Percentiles rank a stretch among this genome's conserved stretches.
Evolutionary conservation across 2,329 filamentous ascomycete species (phyloP).

Genomic region (Aspergillus sp.): DNA sequence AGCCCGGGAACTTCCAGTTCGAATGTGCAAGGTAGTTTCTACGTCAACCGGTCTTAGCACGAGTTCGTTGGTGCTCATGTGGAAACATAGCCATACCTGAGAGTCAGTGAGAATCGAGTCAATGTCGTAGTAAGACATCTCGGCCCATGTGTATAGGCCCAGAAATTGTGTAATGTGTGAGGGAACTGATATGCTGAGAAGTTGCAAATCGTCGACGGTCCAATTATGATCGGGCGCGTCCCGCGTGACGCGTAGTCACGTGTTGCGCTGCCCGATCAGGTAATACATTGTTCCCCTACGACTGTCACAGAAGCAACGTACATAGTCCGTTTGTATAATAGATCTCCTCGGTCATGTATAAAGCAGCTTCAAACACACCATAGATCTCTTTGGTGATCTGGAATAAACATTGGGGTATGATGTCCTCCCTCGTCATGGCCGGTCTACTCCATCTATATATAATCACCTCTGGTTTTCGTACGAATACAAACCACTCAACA

Average conservation of each 20-base stretch:
- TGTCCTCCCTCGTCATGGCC: no score
- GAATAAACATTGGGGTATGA: no score
- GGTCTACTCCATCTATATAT: no score
- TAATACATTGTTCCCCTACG: background rate
- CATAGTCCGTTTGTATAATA: no score
- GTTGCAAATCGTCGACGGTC: background rate
- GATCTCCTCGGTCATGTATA: no score
- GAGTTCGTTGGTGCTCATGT: background rate
- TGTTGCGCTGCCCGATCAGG: background rate
- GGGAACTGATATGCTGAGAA: no score
- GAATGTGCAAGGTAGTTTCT: slow-evolving; percentile 97
- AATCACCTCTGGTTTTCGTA: no score
- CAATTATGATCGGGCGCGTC: background rate
- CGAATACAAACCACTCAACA: no score
- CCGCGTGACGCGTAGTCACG: background rate
- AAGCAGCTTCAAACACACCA: no score
- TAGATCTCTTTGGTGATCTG: no score
- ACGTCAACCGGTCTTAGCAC: slow-evolving; percentile 14
- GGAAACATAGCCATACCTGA: slow-evolving; percentile 28
- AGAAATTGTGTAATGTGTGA: no score
- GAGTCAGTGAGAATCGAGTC: slow-evolving; percentile 48
- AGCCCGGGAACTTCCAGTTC: slow-evolving; percentile 83
- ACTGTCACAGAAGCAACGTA: no score
- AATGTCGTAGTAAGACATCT: slow-evolving; percentile 46
- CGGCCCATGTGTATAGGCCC: background rate